phyloP scores from a whole-genome alignment of 176 grass and related monocot species.

The Miscanthus lutarioriparius region DNA sequence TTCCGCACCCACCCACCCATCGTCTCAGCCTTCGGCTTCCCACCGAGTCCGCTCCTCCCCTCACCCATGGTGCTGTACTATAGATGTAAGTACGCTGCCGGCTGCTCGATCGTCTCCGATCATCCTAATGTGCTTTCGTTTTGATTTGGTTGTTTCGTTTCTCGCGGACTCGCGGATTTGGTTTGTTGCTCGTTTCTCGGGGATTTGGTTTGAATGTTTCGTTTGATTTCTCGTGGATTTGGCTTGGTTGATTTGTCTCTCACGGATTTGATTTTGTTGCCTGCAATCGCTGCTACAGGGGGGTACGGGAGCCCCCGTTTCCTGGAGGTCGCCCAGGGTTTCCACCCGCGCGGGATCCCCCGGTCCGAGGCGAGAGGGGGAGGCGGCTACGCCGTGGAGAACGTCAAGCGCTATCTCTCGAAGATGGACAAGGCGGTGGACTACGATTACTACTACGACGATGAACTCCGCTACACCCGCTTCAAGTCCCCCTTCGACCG shows the following conservation, averaged over 20 bases:
- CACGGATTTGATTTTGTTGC: not conserved
- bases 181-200: not conserved
- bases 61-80: not conserved
- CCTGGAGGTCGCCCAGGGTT: not conserved
- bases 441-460: conserved; percentile 15
- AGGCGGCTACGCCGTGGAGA: not conserved
- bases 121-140: not conserved
- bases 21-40: not conserved
- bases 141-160: conserved; percentile 4
- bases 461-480: not conserved
- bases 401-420: not conserved
- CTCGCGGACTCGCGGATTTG: not conserved
- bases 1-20: not conserved
- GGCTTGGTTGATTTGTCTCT: not conserved
- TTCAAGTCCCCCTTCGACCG: conserved; percentile 32
- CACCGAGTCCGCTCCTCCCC: not conserved
- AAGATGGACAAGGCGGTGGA: conserved; percentile 18
- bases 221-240: not conserved
- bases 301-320: not conserved
- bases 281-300: not conserved
- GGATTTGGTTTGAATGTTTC: not conserved
- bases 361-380: conserved; percentile 17
- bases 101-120: not conserved
- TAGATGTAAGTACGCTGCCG: not conserved
- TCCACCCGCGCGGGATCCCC: conserved; percentile 26